Percentiles rank a stretch among this genome's conserved stretches.
phyloP scores from a whole-genome alignment of 805 yeast species.

The Schizosaccharomyces octosporus region DNA sequence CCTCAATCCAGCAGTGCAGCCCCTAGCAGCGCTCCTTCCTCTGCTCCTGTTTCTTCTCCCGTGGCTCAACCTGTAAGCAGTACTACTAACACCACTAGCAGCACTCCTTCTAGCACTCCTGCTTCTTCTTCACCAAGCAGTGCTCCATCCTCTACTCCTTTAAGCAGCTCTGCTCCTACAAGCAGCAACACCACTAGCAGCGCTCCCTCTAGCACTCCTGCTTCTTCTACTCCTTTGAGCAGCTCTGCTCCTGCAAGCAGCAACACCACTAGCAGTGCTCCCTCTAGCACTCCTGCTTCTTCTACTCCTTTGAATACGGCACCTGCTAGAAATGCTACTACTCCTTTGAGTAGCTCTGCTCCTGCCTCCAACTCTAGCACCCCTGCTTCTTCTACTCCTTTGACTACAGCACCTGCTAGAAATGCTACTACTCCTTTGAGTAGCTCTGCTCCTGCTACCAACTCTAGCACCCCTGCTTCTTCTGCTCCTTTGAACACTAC shows the following conservation, averaged over 20 bases:
- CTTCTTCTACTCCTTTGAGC: background rate
- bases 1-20: no score
- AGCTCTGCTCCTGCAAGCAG: background rate
- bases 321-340: background rate
- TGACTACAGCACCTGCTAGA: background rate
- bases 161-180: background rate
- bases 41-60: background rate
- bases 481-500: background rate
- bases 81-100: background rate
- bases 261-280: background rate
- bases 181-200: background rate
- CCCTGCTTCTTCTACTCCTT: background rate
- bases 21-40: background rate
- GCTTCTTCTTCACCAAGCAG: background rate
- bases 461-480: background rate
- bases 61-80: background rate
- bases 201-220: background rate
- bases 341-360: background rate
- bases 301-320: background rate
- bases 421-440: background rate
- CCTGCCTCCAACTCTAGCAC: background rate
- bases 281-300: background rate
- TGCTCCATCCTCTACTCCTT: background rate
- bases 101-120: background rate
- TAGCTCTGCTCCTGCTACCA: background rate